These are phyloP conservation scores for Cryomyces minteri DNA, from an alignment of 495 filamentous ascomycete genomes.

Conservation along the genomic window DNA sequence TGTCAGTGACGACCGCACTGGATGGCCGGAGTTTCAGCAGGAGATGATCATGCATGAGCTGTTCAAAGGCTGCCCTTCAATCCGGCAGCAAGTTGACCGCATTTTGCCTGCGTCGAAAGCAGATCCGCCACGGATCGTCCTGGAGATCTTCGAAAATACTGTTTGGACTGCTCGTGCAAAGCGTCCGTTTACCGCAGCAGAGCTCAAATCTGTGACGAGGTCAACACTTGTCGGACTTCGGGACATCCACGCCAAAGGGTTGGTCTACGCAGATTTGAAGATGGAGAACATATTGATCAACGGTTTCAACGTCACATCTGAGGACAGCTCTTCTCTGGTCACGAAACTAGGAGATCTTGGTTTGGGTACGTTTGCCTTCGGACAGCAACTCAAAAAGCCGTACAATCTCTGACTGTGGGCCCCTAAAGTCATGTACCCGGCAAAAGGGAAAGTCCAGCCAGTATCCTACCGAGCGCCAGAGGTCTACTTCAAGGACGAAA, in stretches of 20 bases:
- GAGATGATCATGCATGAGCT: constrained; percentile 9
- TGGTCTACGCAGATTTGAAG: constrained; percentile 7
- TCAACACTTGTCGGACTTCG: constrained; percentile 1
- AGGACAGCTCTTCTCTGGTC: neutral
- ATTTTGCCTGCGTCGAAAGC: neutral
- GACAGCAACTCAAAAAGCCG: too few relatives aligned
- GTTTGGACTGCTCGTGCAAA: constrained; percentile 3
- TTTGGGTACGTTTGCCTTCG: too few relatives aligned
- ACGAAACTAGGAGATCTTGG: constrained; percentile 6
- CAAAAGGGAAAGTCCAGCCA: constrained; percentile 4
- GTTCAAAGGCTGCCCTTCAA: neutral
- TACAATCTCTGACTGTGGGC: too few relatives aligned
- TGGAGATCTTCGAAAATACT: constrained; percentile 4
- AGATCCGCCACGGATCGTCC: constrained; percentile 2
- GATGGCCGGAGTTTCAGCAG: constrained; percentile 4
- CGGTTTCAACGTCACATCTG: constrained; percentile 1
- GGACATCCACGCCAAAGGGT: constrained; percentile 1
- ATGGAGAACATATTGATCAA: constrained; percentile 8
- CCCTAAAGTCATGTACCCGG: constrained; percentile 1
- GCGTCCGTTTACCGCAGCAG: constrained; percentile 3
- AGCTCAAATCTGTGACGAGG: neutral
- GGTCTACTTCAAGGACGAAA: constrained; percentile 5
- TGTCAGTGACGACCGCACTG: neutral
- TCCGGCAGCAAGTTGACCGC: constrained; percentile 4
- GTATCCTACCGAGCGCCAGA: constrained; percentile 6